Percentiles rank a stretch among this genome's conserved stretches.
phyloP scores from a whole-genome alignment of 768 basidiomycete species.

The Polyporus arcularius region DNA sequence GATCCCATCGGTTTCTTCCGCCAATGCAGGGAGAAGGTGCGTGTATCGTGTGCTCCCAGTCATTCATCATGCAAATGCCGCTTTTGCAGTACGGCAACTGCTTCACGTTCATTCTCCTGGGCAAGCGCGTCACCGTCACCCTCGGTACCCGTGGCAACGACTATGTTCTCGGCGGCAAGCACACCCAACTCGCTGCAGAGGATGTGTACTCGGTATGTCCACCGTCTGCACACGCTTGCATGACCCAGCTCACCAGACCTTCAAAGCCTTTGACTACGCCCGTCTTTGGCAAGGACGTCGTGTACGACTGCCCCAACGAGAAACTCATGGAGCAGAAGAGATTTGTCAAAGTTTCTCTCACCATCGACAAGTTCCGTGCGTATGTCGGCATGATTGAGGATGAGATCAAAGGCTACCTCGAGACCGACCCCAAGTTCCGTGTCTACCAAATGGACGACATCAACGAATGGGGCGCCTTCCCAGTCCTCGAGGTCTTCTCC shows the following conservation, averaged over 20 bases:
- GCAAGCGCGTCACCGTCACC: conserved; percentile 87
- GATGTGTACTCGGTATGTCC: conserved; percentile 87
- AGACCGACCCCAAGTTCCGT: conserved; percentile 62
- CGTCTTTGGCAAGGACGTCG: conserved; percentile 96
- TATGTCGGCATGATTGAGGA: conserved; percentile 61
- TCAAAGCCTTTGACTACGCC: conserved; percentile 86
- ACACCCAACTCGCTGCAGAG: conserved; percentile 90
- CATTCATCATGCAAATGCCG: not conserved
- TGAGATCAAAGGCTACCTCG: conserved; percentile 62
- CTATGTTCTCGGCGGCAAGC: conserved; percentile 92
- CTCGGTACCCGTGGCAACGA: conserved; percentile 92
- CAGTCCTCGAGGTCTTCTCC: conserved; percentile 68
- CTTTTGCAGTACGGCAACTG: conserved; percentile 82
- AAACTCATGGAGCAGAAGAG: conserved; percentile 99
- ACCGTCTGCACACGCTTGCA: no score
- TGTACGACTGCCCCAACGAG: conserved; percentile 96
- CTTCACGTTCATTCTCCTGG: conserved; percentile 94
- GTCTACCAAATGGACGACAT: conserved; percentile 63
- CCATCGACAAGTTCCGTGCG: conserved; percentile 84
- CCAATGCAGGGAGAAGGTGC: conserved; percentile 74
- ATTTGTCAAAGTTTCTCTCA: conserved; percentile 95
- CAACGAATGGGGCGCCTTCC: conserved; percentile 79
- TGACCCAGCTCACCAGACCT: not conserved
- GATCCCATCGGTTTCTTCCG: conserved; percentile 91
- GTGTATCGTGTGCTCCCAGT: conserved; percentile 9